These are phyloP conservation scores for Hemerocallis citrina DNA, from an alignment of 106 monocot genomes.

Conservation along the genomic window DNA sequence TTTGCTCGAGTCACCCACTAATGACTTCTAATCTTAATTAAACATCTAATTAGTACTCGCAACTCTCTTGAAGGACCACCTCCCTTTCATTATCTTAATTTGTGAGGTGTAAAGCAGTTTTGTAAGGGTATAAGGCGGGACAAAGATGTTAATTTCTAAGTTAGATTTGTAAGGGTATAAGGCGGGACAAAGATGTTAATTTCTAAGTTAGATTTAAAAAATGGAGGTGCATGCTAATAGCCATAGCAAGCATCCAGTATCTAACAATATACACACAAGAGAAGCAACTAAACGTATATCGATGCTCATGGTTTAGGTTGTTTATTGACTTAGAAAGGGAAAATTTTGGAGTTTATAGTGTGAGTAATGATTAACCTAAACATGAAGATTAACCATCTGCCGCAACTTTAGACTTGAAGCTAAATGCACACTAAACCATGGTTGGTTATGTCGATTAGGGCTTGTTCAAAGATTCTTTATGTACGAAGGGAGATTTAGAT, in stretches of 20 bases:
- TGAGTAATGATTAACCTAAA: background rate
- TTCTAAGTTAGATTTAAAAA: background rate
- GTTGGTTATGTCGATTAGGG: background rate
- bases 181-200: background rate
- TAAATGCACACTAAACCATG: background rate
- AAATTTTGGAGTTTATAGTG: too few species aligned
- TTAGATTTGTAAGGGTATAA: background rate
- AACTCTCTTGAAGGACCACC: background rate
- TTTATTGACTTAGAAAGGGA: too few species aligned
- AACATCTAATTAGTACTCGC: background rate
- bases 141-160: background rate
- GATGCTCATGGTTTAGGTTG: background rate
- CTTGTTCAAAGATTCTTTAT: background rate
- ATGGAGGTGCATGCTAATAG: too few species aligned
- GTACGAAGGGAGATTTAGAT: background rate
- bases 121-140: background rate
- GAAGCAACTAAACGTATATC: background rate
- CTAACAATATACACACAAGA: background rate
- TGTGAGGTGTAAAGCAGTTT: background rate
- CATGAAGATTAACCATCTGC: background rate
- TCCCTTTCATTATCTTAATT: background rate
- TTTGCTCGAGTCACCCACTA: constrained; percentile 1
- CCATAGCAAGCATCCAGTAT: background rate
- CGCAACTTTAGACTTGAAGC: constrained; percentile 5
- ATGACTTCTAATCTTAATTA: background rate